Evolutionary conservation across 2,329 filamentous ascomycete species (phyloP).

Genomic region (Cladophialophora immunda): DNA sequence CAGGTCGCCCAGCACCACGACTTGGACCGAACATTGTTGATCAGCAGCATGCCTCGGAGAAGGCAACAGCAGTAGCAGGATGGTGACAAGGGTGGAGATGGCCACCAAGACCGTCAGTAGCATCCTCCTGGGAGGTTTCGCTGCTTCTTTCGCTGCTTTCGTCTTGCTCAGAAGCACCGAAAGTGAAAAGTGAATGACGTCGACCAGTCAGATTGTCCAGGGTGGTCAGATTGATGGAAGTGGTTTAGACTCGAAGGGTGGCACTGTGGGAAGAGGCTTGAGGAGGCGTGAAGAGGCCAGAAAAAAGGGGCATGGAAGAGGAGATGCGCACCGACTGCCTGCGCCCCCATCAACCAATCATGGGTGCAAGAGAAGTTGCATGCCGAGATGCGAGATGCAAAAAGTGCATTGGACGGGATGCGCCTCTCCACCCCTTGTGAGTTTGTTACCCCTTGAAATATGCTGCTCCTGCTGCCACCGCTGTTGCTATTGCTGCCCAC

Average conservation of each 20-base stretch:
- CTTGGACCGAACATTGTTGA: conserved; percentile 69
- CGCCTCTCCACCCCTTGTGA: neutral
- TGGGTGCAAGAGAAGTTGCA: conserved; percentile 3
- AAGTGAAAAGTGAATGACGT: conserved; percentile 12
- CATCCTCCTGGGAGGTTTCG: conserved; percentile 22
- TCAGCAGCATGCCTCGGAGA: conserved; percentile 46
- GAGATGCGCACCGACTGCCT: too few species aligned
- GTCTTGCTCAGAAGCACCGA: neutral
- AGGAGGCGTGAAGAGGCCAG: neutral
- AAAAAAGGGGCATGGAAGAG: neutral
- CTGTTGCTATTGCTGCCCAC: conserved; percentile 12
- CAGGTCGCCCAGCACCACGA: conserved; percentile 93
- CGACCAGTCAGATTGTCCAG: conserved; percentile 13
- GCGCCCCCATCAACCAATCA: neutral
- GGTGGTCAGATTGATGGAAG: neutral
- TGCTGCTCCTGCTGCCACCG: neutral
- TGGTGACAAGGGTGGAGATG: conserved; percentile 57
- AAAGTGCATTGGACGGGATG: neutral
- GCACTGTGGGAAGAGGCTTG: neutral
- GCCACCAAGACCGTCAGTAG: conserved; percentile 48
- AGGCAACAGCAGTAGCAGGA: conserved; percentile 63
- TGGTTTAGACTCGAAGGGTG: conserved; percentile 4
- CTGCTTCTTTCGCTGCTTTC: conserved; percentile 1
- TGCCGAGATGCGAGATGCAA: conserved; percentile 7
- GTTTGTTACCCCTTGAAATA: conserved; percentile 11